Evolutionary conservation across 805 yeast genomes (phyloP), one percentile per base, ranked within the genome.

Genomic region (Brettanomyces bruxellensis): DNA sequence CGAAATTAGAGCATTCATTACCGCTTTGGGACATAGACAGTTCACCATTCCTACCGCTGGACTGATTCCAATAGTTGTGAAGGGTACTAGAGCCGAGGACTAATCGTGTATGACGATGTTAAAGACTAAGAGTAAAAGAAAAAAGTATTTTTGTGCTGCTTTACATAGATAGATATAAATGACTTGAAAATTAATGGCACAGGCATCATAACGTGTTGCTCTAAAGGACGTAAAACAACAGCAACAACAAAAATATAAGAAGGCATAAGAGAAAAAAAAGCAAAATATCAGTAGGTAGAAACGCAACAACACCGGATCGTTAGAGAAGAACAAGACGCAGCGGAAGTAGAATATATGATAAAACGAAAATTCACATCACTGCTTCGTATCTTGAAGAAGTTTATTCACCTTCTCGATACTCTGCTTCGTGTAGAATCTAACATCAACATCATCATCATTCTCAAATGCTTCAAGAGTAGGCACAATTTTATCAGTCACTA

Each of bases 361-460:
- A 13, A 44, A 12, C 30, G 32, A 32, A 40, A 37, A 22, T 22
- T 28, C 7, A 25, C 35, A 30, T 25, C 24, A 25, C 13, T 36
- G 14, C 40, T 39, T 46, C 25, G 41, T 49, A 34, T 45, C 46
- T 40, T 50, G 51, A 43, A 58, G 39, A 34, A 54, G 38, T 49
- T 50, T 43, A 22, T 52, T 42, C 30, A 62, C 47, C 14, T 50
- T 44, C 4, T 46, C 46, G 35, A 61, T 48, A 49, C 60, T 82
- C 64, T 83, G 76, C 46, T 71, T 71, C 6, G 96, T 89, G 67
- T 80, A 93, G 67, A 73, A 91, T 61, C 89, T 79, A 51, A 93
- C 99, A 67, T 93, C 99, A 24, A 79, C 79, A 62, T 93, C 99
- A 38, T 68, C 71, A 66, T 93, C 98, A 40, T 72, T 70, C 48